Conservation (phyloP, 768 basidiomycete species). For the Suillus paluster region DNA sequence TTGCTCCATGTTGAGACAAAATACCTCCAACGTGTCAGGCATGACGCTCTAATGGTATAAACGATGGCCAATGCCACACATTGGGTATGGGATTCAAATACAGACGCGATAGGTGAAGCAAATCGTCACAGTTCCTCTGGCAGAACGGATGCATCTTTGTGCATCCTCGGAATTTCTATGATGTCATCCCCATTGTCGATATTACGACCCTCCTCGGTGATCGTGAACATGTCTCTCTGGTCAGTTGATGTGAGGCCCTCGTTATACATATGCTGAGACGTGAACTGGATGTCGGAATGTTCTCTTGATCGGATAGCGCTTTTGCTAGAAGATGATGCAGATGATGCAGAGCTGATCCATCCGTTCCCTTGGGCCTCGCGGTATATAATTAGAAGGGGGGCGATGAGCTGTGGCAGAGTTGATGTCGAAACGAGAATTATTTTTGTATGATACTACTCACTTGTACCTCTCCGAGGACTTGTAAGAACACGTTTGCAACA, state of each 20-base stretch:
- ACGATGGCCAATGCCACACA: neutral
- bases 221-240: neutral
- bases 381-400: conserved; percentile 43
- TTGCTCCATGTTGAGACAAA: too few species aligned
- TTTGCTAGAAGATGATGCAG: conserved; percentile 7
- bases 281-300: conserved; percentile 30
- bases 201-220: neutral
- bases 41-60: neutral
- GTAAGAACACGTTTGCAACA: conserved; percentile 38
- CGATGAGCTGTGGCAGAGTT: conserved; percentile 34
- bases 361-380: conserved; percentile 43
- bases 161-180: conserved; percentile 1
- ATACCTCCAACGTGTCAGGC: too few species aligned
- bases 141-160: neutral
- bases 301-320: conserved; percentile 17
- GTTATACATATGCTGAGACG: conserved; percentile 12
- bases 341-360: conserved; percentile 30
- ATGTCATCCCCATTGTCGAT: neutral
- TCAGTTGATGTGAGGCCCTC: neutral
- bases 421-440: neutral
- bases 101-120: neutral
- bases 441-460: conserved; percentile 19
- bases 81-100: neutral
- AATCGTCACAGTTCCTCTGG: neutral
- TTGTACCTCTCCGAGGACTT: conserved; percentile 39